Conservation (phyloP, 768 basidiomycete species). For the Chalciporus sphaerocephalus region DNA sequence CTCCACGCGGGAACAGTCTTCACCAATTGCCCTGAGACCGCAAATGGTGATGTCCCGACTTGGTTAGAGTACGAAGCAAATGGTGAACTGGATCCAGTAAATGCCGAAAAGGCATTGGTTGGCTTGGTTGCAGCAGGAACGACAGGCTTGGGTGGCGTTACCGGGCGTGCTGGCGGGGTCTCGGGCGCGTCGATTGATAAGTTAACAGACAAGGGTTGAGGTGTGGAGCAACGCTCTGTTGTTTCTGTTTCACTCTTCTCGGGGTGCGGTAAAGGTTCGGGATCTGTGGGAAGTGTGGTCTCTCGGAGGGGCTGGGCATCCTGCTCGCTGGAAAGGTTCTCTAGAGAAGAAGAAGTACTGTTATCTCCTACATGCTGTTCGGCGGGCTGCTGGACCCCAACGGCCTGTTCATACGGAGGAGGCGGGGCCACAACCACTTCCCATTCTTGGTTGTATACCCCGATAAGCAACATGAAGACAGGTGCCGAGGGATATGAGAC, state of each 20-base stretch:
- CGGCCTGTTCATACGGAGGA: slow-evolving; percentile 24
- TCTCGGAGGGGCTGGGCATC: slow-evolving; percentile 6
- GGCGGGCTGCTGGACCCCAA: slow-evolving; percentile 8
- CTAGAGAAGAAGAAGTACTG: slow-evolving; percentile 1
- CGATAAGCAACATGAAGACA: slow-evolving; percentile 19
- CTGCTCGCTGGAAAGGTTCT: slow-evolving; percentile 1
- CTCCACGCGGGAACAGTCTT: slow-evolving; percentile 27
- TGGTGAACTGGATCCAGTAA: slow-evolving; percentile 34
- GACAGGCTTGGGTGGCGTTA: slow-evolving; percentile 12
- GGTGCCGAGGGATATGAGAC: not conserved
- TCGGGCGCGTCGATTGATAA: slow-evolving; percentile 8
- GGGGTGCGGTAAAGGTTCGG: not conserved
- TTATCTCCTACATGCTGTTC: slow-evolving; percentile 12
- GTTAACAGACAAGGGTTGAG: slow-evolving; percentile 3
- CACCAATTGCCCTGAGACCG: slow-evolving; percentile 10
- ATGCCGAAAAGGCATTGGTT: slow-evolving; percentile 37
- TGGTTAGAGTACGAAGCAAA: slow-evolving; percentile 30
- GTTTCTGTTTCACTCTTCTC: slow-evolving; percentile 13
- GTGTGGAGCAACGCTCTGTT: slow-evolving; percentile 9
- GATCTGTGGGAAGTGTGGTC: slow-evolving; percentile 5
- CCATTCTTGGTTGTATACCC: slow-evolving; percentile 29
- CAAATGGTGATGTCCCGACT: slow-evolving; percentile 24
- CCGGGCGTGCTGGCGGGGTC: slow-evolving; percentile 7
- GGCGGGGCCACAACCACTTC: slow-evolving; percentile 31
- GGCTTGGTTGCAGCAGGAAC: slow-evolving; percentile 7